Evolutionary conservation across 352 stramenopile species (phyloP), one percentile per base, ranked within the genome.

Genomic region (Phytophthora sp.): DNA sequence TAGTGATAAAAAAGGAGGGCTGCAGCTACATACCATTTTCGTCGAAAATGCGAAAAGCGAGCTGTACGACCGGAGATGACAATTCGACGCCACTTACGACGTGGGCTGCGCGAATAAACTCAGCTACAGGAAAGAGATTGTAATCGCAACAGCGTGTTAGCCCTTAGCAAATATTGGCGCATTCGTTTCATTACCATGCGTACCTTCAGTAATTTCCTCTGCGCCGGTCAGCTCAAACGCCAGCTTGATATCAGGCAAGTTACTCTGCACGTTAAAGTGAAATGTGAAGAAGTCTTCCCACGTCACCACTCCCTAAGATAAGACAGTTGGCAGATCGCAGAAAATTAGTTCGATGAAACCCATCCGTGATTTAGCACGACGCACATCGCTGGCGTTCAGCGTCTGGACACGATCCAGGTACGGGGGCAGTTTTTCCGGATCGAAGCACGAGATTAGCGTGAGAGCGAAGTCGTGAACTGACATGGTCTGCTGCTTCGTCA

Each of bases 391-490:
- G 12, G 74, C 80, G 45, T 76, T 73, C 35, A 93, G 69, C 20
- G 41, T 44, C n/a, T 89, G 75, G 18, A 90, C 73, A 7, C 82
- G 82, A 21, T 88, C 75, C 6, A 93, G 53, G 48, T 82, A 86
- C 7, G 75, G 67, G 4, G 73, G 64, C 24, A 93, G 52, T 38
- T 84, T 84, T 18, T 91, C 77, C 13, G 84, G 80, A 32, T 91
- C 82, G 34, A 90, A 88, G 66, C 79, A 76, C 52, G 82, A 91
- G 12, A 93, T 69, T 34, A 93, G 68, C 52, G 84, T 91, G 41
- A 92, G 71, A 13, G 84, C 82, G 46, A 91, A 93, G 68, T 93
- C 84, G 43, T 93, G 82, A 3, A 93, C 78, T 9, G 82, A 91
- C 45, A 93, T 76, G 27, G 69, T 77, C 17, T 67, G 49, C 28